phyloP scores from a whole-genome alignment of 208 protist genomes.

The Trichomonas gallinae region DNA sequence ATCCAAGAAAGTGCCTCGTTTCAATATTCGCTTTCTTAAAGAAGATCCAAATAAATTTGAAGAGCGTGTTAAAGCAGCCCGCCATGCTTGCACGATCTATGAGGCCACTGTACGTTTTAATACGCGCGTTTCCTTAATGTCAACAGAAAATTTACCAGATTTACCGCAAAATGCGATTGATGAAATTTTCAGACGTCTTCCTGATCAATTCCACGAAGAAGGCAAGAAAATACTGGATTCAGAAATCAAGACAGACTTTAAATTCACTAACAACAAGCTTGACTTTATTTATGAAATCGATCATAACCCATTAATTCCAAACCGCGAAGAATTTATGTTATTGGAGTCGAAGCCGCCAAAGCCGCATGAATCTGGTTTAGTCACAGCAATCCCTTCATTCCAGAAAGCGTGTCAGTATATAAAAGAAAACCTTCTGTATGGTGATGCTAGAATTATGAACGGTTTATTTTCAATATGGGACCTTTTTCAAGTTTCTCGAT shows the following conservation, averaged over 20 bases:
- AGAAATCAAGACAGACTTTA: neutral
- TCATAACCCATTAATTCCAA: conserved; percentile 6
- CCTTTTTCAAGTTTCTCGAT: neutral
- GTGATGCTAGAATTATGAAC: neutral
- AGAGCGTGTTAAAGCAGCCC: neutral
- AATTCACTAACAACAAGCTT: neutral
- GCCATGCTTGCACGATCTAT: neutral
- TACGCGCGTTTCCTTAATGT: neutral
- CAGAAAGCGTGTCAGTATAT: neutral
- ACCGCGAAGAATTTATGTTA: conserved; percentile 6
- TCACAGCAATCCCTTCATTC: neutral
- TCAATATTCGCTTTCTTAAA: neutral
- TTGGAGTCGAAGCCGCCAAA: neutral
- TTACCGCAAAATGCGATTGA: neutral
- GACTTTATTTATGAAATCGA: neutral
- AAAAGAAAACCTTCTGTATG: neutral
- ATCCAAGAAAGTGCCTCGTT: neutral
- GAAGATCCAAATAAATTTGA: neutral
- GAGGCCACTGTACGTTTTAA: neutral
- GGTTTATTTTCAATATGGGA: neutral
- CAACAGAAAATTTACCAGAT: neutral
- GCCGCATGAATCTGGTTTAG: neutral
- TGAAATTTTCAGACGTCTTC: neutral
- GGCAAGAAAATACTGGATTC: neutral
- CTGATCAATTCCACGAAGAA: neutral